Base-by-base conservation (phyloP, 75 land plant species). In the Sequoia sempervirens region DNA sequence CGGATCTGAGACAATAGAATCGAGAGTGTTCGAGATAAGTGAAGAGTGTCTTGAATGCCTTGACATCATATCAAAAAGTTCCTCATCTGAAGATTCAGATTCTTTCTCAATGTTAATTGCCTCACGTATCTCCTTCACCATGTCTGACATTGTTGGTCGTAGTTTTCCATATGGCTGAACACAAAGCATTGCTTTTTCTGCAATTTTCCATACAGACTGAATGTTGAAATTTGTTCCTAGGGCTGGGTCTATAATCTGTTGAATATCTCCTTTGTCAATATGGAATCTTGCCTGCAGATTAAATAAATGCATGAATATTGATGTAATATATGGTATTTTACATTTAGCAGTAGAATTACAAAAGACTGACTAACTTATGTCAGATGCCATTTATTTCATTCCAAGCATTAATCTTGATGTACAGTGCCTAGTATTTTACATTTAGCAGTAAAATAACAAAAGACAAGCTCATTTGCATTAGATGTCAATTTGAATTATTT, bases 71-170 rank as follows among this genome's bases (percentile, higher is more conserved):
- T 78, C 80, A 78, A 78, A 78, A 78, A 45, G 80, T 86, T 87
- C 90, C 81, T 84, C 84, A 2, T 36, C 78, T 1, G 82, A 75
- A 53, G 61, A 79, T 53, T 89, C 72, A 41, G 82, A 85, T 53
- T 56, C 82, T 52, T 61, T 84, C 82, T 93, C 95, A 45, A 93
- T 85, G 10, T 82, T 34, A 12, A 93, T 89, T 7, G 95, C 93
- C 41, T 91, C 95, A 75, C 88, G 95, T 28, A 96, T 89, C 75
- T 92, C 95, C 80, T 95, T 95, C 26, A 95, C 84, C 17, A 95
- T 92, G 75, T 92, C 94, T 34, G 92, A 88, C 58, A 97, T 97
- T 32, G 89, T 85, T 26, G 99, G 99, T 28, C 99, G 89, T 74
- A 83, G 85, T n/a, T 83, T 73, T 34, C 92, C 92, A 66, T 91